Evolutionary conservation across 345 rosid genomes (phyloP), one percentile per base, ranked within the genome.

Genomic region (Camelina neglecta): DNA sequence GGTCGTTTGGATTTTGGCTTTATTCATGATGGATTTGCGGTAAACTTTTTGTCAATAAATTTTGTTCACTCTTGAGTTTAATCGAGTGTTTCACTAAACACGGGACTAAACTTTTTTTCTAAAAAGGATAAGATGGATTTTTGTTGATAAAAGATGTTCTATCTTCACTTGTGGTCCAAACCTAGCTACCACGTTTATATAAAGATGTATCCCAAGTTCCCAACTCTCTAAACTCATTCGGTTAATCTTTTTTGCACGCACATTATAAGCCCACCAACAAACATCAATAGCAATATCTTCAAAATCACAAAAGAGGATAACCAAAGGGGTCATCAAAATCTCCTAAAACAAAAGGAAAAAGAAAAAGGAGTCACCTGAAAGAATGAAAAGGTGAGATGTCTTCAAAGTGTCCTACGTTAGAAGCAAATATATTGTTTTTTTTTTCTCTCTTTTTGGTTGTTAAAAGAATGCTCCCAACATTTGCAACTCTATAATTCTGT

Each of bases 221-320:
- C 33, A 56, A 45, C 60, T 55, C 59, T 44, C 21, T 38, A 71
- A 49, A 76, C 65, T 69, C 41, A 1, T 0, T 21, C 23, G 11
- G 71, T 64, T 77, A 56, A 71, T 57, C 48, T 64, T 48, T 35
- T 7, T 65, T 65, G 70, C 67, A 65, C 67, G 57, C 62, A 71
- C 72, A 65, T 45, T 56, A 71, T 11, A 77, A 48, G 16, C 55
- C 73, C 77, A 78, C 73, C 81, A 78, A 66, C 81, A 66, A 72
- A 66, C 73, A 78, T 67, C 73, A 72, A 60, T 54, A 50, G 42
- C 64, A 50, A 42, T 65, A 72, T 72, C 81, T 78, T 78, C 77
- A 66, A n/a, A 72, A 72, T 65, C 73, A 65, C 81, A 77, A 78
- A 78, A 78, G 73, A 35, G 7, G 54, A 67, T 66, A 59, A 65